Evolutionary conservation across 352 stramenopile genomes (phyloP), one percentile per base, ranked within the genome.

Genomic region (Discostella stelligera): DNA sequence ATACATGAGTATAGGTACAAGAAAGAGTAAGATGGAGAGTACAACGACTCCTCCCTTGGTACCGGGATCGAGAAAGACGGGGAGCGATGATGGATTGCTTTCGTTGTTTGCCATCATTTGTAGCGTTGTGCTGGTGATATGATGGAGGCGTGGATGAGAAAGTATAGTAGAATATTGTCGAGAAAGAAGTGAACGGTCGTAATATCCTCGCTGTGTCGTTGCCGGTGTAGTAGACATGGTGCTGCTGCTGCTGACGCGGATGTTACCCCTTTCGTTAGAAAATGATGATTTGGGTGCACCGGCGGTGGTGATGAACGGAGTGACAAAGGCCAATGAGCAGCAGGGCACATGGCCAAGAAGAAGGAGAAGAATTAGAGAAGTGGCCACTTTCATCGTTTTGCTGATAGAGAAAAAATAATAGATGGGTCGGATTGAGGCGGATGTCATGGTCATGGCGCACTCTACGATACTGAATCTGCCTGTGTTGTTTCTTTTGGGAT

Each of bases 41-140:
- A 93, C 80, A 3, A 93, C 70, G 41, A 84, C 88, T 18, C 88
- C 85, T 21, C 88, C 88, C 66, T 90, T 89, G 32, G 88, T 93
- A 44, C 85, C 85, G 18, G 84, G 84, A 79, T 93, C 88, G n/a
- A 93, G 76, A 62, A 86, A 88, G 55, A 90, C 88, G 3, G 88
- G 88, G 30, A 93, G 58, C 10, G 77, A 71, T 78, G 77, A 20
- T 25, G 77, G 6, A 0, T 8, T 58, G 53, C 66, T 30, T 62
- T 66, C 39, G 18, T 50, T 64, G n/a, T 55, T 62, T 27, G 48
- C 27, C 37, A 25, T 32, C 52, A 61, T 71, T 13, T 53, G 21
- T 14, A 63, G 37, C n/a, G 53, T 16, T 23, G 49, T 70, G 23
- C 14, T 32, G 46, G 48, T 63, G 56, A n/a, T n/a, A 2, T 50